Conservation (phyloP, 2,329 filamentous ascomycete genomes). For the Diaporthe ampelina region DNA sequence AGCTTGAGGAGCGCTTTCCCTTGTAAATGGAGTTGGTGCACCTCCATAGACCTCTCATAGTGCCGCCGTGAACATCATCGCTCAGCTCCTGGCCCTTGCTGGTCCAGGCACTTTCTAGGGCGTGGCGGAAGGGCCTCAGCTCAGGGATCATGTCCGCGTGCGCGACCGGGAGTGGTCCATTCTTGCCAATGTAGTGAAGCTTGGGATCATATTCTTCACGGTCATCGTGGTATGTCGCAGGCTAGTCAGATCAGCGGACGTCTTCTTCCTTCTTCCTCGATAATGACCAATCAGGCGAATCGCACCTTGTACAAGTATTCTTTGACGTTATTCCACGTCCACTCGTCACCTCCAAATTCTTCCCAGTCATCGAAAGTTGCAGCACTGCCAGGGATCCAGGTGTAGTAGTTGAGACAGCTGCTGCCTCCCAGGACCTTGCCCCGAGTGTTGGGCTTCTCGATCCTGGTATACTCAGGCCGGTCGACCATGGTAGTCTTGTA, state of each 20-base stretch:
- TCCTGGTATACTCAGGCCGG: too few relatives aligned
- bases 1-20: constrained; percentile 67
- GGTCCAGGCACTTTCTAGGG: constrained; percentile 63
- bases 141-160: constrained; percentile 69
- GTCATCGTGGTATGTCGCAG: constrained; percentile 71
- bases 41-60: constrained; percentile 66
- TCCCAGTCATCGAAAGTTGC: too few relatives aligned
- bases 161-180: constrained; percentile 66
- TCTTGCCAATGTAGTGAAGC: constrained; percentile 63
- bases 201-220: constrained; percentile 57
- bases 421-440: too few relatives aligned
- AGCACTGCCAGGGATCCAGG: constrained; percentile 68
- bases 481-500: too few relatives aligned
- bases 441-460: too few relatives aligned
- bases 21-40: constrained; percentile 70
- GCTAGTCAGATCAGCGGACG: not conserved
- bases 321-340: constrained; percentile 67
- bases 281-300: rapidly evolving
- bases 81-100: constrained; percentile 64
- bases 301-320: constrained; percentile 66
- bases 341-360: constrained; percentile 70
- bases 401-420: constrained; percentile 46
- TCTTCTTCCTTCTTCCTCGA: too few relatives aligned
- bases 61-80: constrained; percentile 69
- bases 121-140: constrained; percentile 63